Evolutionary conservation across 495 filamentous ascomycete species (phyloP), one percentile per base, ranked within the genome.

Genomic region (Cenococcum geophilum): DNA sequence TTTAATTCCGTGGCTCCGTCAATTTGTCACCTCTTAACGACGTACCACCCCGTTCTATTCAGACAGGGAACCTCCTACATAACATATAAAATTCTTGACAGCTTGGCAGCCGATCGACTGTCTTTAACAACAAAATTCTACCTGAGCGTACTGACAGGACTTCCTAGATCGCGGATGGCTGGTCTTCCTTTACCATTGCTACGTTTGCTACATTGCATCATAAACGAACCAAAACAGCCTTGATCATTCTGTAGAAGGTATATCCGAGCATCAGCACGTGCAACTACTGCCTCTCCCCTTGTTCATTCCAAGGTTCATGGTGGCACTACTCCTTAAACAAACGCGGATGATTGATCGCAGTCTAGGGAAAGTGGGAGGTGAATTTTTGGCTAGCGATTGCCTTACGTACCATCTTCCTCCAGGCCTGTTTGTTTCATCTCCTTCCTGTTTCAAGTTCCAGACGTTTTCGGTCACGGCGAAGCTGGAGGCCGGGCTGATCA

Each of bases 131-230:
- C 27, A 3, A 6, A 32, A 32, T 32, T 6, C 6, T 6, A 32
- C 6, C 27, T 32, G 27, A 32, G 6, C 27, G 6, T 6, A 32
- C 27, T 45, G 40, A 45, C 4, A 45, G 12, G 12, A 45, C 12
- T 45, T 14, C 40, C 18, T 45, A 10, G 11, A 14, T 14, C 11
- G 40, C 40, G 18, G 40, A 45, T 45, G 18, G 40, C 18, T 16
- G 18, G 40, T 2, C 18, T 45, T 1, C 18, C 40, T 45, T 45
- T 10, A 45, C 12, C 14, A 16, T 10, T 1, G 14, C 40, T 18
- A 25, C 49, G 49, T 52, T 52, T 52, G 49, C 18, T 52, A 52
- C 49, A 52, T 20, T 52, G 49, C 49, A 52, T 52, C 8, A 32
- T 27, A 16, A 52, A 16, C 16, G 22, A 6, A 52, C 49, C 10